Evolutionary conservation across 2,329 filamentous ascomycete species (phyloP).

Genomic region (Acarospora socialis): DNA sequence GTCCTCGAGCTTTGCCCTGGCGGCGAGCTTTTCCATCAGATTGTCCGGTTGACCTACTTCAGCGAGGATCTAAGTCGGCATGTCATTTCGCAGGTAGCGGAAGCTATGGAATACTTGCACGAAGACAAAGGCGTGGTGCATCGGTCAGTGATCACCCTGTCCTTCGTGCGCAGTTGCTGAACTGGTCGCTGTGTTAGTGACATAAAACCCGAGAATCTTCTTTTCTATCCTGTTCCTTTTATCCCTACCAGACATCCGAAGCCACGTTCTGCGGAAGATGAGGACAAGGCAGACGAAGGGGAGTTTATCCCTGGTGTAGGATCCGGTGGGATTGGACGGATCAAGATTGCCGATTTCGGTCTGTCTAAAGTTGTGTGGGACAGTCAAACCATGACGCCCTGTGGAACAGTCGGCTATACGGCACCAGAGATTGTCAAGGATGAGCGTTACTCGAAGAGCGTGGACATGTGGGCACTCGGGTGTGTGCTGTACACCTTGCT

Average conservation of each 20-base stretch:
- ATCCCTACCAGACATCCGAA: conserved; percentile 67
- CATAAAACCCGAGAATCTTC: conserved; percentile 94
- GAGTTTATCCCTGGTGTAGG: conserved; percentile 75
- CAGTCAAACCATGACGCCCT: conserved; percentile 96
- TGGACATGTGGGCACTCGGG: conserved; percentile 98
- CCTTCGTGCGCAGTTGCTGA: conserved; percentile 15
- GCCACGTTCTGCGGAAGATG: conserved; percentile 72
- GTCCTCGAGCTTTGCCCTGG: conserved; percentile 88
- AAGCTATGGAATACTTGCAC: conserved; percentile 84
- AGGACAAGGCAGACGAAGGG: conserved; percentile 94
- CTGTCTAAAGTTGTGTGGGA: conserved; percentile 98
- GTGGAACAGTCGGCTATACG: conserved; percentile 94
- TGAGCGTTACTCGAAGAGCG: conserved; percentile 94
- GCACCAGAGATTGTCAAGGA: conserved; percentile 98
- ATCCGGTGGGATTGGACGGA: conserved; percentile 77
- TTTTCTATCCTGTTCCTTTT: conserved; percentile 78
- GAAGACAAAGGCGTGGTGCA: conserved; percentile 93
- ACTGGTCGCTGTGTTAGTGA: conserved; percentile 45
- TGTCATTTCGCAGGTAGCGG: conserved; percentile 89
- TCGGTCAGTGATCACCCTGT: conserved; percentile 48
- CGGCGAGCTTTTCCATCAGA: conserved; percentile 95
- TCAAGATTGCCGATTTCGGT: conserved; percentile 97
- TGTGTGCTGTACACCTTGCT: conserved; percentile 94
- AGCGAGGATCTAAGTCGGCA: conserved; percentile 90
- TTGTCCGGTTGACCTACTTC: conserved; percentile 95